Evolutionary conservation across 202 grass and related monocot genomes (phyloP).

Genomic region (Setaria viridis): DNA sequence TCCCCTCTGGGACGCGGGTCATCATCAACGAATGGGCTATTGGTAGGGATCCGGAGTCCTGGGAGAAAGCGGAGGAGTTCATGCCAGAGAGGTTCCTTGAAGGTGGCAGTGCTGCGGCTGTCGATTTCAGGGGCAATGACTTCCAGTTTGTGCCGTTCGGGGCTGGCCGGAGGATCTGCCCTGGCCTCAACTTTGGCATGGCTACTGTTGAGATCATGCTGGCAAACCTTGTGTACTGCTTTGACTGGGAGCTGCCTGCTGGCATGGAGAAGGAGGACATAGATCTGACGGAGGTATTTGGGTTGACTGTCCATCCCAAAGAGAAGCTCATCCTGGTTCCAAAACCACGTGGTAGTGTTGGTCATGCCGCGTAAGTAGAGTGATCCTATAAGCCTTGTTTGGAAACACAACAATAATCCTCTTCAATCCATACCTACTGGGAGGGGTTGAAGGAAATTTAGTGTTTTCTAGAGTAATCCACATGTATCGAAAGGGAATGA

Average conservation of each 20-base stretch:
- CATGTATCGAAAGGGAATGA: not conserved
- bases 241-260: not conserved
- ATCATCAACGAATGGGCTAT: not conserved
- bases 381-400: not conserved
- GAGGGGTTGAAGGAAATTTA: not conserved
- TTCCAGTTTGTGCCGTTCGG: not conserved
- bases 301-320: not conserved
- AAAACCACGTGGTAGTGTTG: not conserved
- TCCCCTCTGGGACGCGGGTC: not conserved
- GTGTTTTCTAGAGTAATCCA: not conserved
- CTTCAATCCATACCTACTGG: not conserved
- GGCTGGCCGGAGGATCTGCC: not conserved
- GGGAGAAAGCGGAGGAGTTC: not conserved
- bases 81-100: not conserved
- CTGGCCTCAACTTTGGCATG: not conserved
- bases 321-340: not conserved
- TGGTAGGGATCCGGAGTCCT: not conserved
- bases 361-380: not conserved
- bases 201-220: conserved; percentile 4
- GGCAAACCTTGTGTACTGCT: not conserved
- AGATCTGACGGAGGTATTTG: not conserved
- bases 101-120: not conserved
- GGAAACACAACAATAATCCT: not conserved
- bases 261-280: not conserved
- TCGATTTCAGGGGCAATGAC: not conserved